Evolutionary conservation across 768 basidiomycete species (phyloP), one percentile per base, ranked within the genome.

Genomic region (Tricholoma terreum): DNA sequence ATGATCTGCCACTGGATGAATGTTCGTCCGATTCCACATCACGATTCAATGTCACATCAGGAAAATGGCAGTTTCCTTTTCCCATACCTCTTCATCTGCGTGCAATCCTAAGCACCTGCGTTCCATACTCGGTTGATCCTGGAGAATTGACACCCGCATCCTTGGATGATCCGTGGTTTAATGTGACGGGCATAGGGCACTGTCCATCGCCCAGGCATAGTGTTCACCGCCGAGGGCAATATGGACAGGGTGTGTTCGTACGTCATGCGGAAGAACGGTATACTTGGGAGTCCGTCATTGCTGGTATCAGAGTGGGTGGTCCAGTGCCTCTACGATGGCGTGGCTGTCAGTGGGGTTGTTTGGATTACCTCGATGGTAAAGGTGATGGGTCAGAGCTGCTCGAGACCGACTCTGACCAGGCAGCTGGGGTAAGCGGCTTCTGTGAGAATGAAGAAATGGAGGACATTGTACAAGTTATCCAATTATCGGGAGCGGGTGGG

Each of bases 261-360:
- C 70, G 62, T 21, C 84, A 80, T 46, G 80, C 78, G 3, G 87
- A 87, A 63, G 82, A 86, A 69, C 73, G 86, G 55, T 81, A 76
- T 58, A 82, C 84, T 3, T 91, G 89, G 89, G 85, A 85, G 64
- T 71, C 65, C 6, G 70, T 57, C 11, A 71, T 88, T 24, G 84
- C 81, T 0, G 81, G 82, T 6, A 73, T 77, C 21, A 67, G 72
- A n/a, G 72, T 86, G 0, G 82, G 83, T 17, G 83, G 77, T 7
- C 61, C 65, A 11, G 84, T 86, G 5, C 85, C 87, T 19, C 58
- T 90, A 30, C 69, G 75, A 52, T 91, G 89, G 88, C 73, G 86
- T 27, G 89, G 89, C 0, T 92, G 89, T 68, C 65, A 71, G n/a
- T 61, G 57, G 50, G 83, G 83, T 0, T 91, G 89, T 67, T 65